Evolutionary conservation across 257 asterid genomes (phyloP).

Genomic region (Catharanthus roseus): DNA sequence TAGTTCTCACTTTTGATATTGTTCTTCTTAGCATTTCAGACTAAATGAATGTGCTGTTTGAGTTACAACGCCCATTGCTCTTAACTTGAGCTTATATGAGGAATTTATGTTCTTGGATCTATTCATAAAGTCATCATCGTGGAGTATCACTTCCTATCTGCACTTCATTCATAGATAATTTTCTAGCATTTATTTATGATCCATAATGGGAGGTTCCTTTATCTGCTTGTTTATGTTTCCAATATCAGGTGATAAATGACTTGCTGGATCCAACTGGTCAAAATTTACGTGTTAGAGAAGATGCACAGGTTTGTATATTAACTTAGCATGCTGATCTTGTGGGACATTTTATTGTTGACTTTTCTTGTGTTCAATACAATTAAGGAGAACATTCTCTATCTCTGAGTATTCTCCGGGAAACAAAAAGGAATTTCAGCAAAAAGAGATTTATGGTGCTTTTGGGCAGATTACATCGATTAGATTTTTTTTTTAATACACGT

Average conservation of each 20-base stretch:
- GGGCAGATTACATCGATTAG: neutral
- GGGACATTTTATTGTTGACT: conserved; percentile 7
- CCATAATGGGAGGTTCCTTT: neutral
- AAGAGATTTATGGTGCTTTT: neutral
- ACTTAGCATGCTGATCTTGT: conserved; percentile 7
- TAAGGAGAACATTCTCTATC: neutral
- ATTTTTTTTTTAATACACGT: neutral
- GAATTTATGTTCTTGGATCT: neutral
- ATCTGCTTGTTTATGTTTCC: conserved; percentile 1
- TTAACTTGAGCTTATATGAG: neutral
- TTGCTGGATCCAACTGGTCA: conserved; percentile 98
- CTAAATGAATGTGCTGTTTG: neutral
- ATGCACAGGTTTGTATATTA: conserved; percentile 65
- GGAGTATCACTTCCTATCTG: neutral
- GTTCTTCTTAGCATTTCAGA: neutral
- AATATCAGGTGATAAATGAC: conserved; percentile 84
- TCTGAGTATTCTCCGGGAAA: neutral
- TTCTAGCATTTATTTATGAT: conserved; percentile 4
- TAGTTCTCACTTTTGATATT: conserved; percentile 20
- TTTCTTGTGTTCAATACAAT: neutral
- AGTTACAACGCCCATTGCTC: neutral
- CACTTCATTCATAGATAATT: conserved; percentile 4
- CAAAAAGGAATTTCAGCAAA: neutral
- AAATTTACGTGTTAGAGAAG: conserved; percentile 96
- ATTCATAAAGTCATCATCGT: neutral